phyloP scores from a whole-genome alignment of 371 early-diverging fungal species.

The Zychaea mexicana region DNA sequence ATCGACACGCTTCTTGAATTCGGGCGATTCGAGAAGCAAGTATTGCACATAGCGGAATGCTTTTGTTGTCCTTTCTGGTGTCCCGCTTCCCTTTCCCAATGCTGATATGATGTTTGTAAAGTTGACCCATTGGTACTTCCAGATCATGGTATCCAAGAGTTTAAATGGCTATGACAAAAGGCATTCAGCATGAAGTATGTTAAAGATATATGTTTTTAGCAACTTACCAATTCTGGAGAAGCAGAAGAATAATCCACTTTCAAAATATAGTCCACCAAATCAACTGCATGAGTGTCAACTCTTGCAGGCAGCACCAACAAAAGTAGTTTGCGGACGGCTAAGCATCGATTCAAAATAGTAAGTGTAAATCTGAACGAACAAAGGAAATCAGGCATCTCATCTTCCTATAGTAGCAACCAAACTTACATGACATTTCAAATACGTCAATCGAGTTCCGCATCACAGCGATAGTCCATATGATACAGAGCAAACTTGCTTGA shows the following conservation, averaged over 20 bases:
- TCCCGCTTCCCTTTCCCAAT: conserved; percentile 65
- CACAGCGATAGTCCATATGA: conserved; percentile 65
- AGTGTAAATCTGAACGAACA: not conserved
- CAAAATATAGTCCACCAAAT: conserved; percentile 68
- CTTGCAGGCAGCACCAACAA: conserved; percentile 68
- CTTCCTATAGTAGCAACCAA: no score
- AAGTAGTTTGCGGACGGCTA: conserved; percentile 67
- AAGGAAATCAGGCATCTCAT: no score
- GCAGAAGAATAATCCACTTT: conserved; percentile 41
- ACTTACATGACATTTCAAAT: conserved; percentile 42
- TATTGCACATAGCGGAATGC: conserved; percentile 58
- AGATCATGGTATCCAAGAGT: conserved; percentile 69
- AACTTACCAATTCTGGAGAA: conserved; percentile 33
- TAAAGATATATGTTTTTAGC: not conserved
- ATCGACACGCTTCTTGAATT: conserved; percentile 59
- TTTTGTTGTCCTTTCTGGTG: conserved; percentile 40
- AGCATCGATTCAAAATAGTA: not conserved
- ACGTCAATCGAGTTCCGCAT: conserved; percentile 34
- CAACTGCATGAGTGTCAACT: conserved; percentile 69
- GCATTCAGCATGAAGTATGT: not conserved
- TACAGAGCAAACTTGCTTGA: conserved; percentile 68
- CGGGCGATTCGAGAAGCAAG: conserved; percentile 64
- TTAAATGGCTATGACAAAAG: conserved; percentile 28
- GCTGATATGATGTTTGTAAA: conserved; percentile 78
- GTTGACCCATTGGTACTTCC: conserved; percentile 70